A percentile compares a stretch with the other conserved stretches of the same genome.
Evolutionary conservation across 331 rosid genomes (phyloP).

Genomic region (Quercus phellos): DNA sequence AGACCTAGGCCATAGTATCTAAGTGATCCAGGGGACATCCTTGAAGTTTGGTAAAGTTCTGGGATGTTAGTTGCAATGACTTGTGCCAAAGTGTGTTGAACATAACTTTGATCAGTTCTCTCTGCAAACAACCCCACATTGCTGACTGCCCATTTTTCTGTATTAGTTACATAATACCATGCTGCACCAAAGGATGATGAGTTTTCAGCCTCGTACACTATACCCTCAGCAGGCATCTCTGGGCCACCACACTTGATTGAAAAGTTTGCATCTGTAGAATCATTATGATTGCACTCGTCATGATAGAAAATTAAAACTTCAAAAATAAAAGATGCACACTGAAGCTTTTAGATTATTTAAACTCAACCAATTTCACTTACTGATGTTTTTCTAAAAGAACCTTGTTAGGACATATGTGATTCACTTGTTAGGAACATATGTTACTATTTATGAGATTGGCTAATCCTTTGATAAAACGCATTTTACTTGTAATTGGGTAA

Average conservation of each 20-base stretch:
- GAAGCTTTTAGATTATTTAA: too few relatives aligned
- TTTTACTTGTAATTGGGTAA: too few relatives aligned
- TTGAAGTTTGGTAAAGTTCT: constrained; percentile 56
- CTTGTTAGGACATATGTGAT: too few relatives aligned
- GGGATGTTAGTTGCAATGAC: constrained; percentile 28
- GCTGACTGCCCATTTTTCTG: constrained; percentile 67
- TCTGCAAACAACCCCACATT: constrained; percentile 54
- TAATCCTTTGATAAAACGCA: too few relatives aligned
- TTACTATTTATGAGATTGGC: too few relatives aligned
- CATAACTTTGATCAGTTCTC: too few relatives aligned
- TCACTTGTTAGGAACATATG: too few relatives aligned
- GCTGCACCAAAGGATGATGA: constrained; percentile 55
- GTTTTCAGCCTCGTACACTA: constrained; percentile 44
- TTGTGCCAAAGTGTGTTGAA: constrained; percentile 31
- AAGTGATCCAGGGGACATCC: constrained; percentile 72
- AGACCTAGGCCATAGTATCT: constrained; percentile 83
- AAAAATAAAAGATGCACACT: too few relatives aligned
- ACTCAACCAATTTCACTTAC: too few relatives aligned
- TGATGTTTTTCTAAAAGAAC: too few relatives aligned
- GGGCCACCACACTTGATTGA: constrained; percentile 71
- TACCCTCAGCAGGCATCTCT: constrained; percentile 25
- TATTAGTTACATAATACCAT: constrained; percentile 42
- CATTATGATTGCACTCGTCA: too few relatives aligned
- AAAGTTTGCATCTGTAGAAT: constrained; percentile 19
- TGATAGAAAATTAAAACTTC: too few relatives aligned